A percentile compares a stretch with the other conserved stretches of the same genome.
These are phyloP conservation scores for Vanderwaltozyma tropicalis DNA, from an alignment of 805 yeast species.

Conservation along the genomic window DNA sequence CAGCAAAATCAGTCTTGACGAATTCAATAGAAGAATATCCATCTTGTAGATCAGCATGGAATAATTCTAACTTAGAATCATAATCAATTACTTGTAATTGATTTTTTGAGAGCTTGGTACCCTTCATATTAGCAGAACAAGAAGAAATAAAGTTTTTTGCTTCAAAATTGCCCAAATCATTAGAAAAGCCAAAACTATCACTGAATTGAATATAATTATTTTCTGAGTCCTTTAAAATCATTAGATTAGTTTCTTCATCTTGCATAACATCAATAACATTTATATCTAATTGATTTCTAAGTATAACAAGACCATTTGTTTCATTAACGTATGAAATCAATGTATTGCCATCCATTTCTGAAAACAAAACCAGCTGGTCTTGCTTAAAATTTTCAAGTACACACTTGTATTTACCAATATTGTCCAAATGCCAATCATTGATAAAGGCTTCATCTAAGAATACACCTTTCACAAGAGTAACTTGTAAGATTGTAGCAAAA, in stretches of 20 bases:
- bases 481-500: not conserved
- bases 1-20: slow-evolving; percentile 12
- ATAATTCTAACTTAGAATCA: slow-evolving; percentile 9
- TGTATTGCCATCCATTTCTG: slow-evolving; percentile 13
- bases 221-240: slow-evolving; percentile 6
- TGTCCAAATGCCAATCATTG: slow-evolving; percentile 44
- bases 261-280: slow-evolving; percentile 10
- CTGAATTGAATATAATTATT: slow-evolving; percentile 6
- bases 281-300: slow-evolving; percentile 25
- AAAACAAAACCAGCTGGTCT: slow-evolving; percentile 19
- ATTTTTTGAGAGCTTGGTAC: slow-evolving; percentile 5
- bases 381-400: slow-evolving; percentile 9
- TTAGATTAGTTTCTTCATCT: slow-evolving; percentile 4
- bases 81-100: slow-evolving; percentile 13
- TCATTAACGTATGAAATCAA: slow-evolving; percentile 30
- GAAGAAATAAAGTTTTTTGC: slow-evolving; percentile 6
- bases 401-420: slow-evolving; percentile 33
- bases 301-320: slow-evolving; percentile 25
- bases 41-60: slow-evolving; percentile 10
- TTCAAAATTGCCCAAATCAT: not conserved
- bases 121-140: slow-evolving; percentile 11
- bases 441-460: slow-evolving; percentile 44
- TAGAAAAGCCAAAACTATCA: slow-evolving; percentile 1
- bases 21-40: slow-evolving; percentile 10
- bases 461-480: slow-evolving; percentile 20